Conservation (phyloP, 345 rosid genomes). For the Salix caprea region DNA sequence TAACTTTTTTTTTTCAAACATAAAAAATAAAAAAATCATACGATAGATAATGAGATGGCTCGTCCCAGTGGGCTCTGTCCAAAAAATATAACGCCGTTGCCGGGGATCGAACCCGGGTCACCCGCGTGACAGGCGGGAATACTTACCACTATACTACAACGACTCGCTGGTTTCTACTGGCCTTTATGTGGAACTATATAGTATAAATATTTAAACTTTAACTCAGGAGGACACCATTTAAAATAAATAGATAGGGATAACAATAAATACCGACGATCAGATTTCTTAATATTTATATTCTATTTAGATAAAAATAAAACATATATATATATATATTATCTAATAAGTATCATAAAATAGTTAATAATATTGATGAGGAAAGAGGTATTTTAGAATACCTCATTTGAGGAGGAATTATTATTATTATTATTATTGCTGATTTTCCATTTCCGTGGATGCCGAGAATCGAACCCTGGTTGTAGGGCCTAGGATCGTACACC, state of each 20-base stretch:
- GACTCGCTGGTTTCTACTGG: conserved; percentile 5
- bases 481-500: accelerated
- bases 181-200: accelerated
- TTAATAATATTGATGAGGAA: too few relatives aligned
- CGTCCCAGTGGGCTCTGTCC: too few relatives aligned
- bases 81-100: conserved; percentile 29
- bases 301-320: too few relatives aligned
- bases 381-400: neutral
- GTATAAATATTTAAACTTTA: accelerated
- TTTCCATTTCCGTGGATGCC: neutral
- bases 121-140: conserved; percentile 92
- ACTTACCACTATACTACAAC: conserved; percentile 93
- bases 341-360: too few relatives aligned
- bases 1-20: too few relatives aligned
- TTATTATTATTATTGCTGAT: neutral
- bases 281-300: too few relatives aligned
- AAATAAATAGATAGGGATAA: too few relatives aligned
- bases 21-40: too few relatives aligned
- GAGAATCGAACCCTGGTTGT: neutral
- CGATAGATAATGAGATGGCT: too few relatives aligned
- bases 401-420: neutral
- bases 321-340: too few relatives aligned
- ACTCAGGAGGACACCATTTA: too few relatives aligned
- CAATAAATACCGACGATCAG: too few relatives aligned
- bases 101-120: conserved; percentile 96